Conservation (phyloP, 2,329 filamentous ascomycete species). For the Coniochaeta sp. region DNA sequence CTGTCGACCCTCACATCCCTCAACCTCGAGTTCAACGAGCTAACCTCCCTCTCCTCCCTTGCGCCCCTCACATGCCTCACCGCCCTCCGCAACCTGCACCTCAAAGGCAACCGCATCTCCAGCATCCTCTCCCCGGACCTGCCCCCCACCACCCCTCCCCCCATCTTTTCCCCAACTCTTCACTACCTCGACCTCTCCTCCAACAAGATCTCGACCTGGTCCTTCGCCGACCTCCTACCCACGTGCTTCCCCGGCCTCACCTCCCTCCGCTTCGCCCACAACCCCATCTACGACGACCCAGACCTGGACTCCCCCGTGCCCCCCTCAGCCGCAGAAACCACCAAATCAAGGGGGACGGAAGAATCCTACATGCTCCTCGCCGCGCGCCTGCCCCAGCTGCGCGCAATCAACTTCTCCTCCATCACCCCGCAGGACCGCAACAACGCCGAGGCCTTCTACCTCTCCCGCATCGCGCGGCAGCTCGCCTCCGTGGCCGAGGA, state of each 20-base stretch:
- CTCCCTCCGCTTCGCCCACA: conserved; percentile 74
- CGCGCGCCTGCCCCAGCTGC: conserved; percentile 62
- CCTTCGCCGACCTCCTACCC: conserved; percentile 63
- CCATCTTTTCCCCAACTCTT: conserved; percentile 46
- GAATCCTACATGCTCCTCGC: conserved; percentile 87
- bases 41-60: conserved; percentile 52
- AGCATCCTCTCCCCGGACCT: conserved; percentile 23
- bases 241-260: conserved; percentile 64
- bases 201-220: conserved; percentile 64
- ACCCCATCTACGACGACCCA: conserved; percentile 67
- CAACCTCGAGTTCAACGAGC: conserved; percentile 66
- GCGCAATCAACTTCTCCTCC: conserved; percentile 63
- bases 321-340: conserved; percentile 17
- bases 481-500: conserved; percentile 52
- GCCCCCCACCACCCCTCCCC: conserved; percentile 18
- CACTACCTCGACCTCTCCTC: conserved; percentile 67
- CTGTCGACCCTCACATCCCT: conserved; percentile 51
- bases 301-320: conserved; percentile 20
- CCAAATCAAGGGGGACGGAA: conserved; percentile 45
- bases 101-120: conserved; percentile 71
- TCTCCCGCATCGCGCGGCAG: conserved; percentile 74
- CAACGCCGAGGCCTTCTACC: conserved; percentile 91
- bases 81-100: conserved; percentile 52
- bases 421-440: conserved; percentile 68
- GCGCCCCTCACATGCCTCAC: conserved; percentile 41